Evolutionary conservation across 2,329 filamentous ascomycete genomes (phyloP), one percentile per base, ranked within the genome.

Genomic region (Dothidotthia symphoricarpi): DNA sequence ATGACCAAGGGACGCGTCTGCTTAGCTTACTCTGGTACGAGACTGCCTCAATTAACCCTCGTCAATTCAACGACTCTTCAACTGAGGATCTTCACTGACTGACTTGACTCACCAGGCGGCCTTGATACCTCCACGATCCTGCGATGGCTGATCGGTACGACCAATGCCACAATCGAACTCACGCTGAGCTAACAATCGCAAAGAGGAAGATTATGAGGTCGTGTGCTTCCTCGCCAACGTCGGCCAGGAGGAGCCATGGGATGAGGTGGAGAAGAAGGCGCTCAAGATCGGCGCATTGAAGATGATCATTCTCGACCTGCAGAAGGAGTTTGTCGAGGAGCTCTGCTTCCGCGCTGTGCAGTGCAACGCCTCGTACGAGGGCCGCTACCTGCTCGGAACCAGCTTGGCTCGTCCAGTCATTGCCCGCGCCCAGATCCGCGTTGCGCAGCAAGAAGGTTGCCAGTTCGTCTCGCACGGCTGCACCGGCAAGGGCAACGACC

Each of bases 321-420:
- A 81, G 57, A 75, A 75, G 54, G 83, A 88, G 69, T 90, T 93
- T 59, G 80, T 93, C 52, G 84, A 89, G 55, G 79, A 91, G 72
- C 76, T 93, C 29, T 85, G 83, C 74, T 90, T 83, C 78, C 83
- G 79, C 35, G 86, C 87, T 45, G 79, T 93, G 48, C 84, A 88
- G 69, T 87, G 81, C 70, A 79, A 78, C 55, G 75, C 75, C 47
- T 63, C 66, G 35, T 72, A 73, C 61, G 69, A 88, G 73, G 82
- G 82, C 61, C 59, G 61, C 31, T 66, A 65, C 47, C 57, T 66
- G n/a, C 63, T 67, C 42, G 78, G 80, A 44, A 83, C 80, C 37
- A 75, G 73, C 28, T 75, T 87, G 43, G 83, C 83, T 47, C 79
- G 83, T 39, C 83, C 83, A 28, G 77, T 86, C 64, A 86, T 86